Base-by-base conservation (phyloP, 192 early-diverging fungal genomes). In the Cladochytrium replicatum region DNA sequence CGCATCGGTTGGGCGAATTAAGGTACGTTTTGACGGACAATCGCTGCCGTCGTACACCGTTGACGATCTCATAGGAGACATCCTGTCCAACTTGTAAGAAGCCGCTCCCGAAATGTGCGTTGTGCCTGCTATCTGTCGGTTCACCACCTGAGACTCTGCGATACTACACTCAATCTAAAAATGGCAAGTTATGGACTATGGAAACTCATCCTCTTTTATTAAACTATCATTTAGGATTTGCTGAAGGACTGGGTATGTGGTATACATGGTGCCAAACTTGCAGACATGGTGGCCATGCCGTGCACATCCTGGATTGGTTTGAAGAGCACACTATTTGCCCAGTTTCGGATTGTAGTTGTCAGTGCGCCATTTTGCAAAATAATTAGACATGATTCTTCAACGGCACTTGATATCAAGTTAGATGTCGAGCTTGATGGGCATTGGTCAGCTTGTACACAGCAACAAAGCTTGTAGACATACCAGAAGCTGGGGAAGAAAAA, bases 241-340 rank as follows among this genome's bases (percentile, higher is more conserved):
- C 31, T 44, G 44, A 58, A 41, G 81, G 83, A 32, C 83, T 89
- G 60, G 79, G 90, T 50, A 63, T 79, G 32, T 99, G 92, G 93
- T 99, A 96, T 59, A 94, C 90, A 9, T 99, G 95, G 95, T 99
- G 95, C 66, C 91, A 94, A 63, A 87, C 86, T 6, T 99, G 95
- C 64, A 74, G 86, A 9, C 95, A 99, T 65, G 95, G 95, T 29
- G 95, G 95, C 1, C 95, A 99, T 58, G 83, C 85, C 2, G 66
- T 74, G 24, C 95, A 99, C 55, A 77, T 99, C 67, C 60, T 77
- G 28, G 73, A 85, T 32, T 99, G 95, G 95, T 99, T 99, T 60
- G 64, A 76, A 43, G 81, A 71, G 0, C 88, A 98, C 60, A 52
- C 57, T 17, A 71, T 67, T 26, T 98, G 95, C 63, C 92, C 95